Percentiles rank a stretch among this genome's conserved stretches.
Evolutionary conservation across 768 basidiomycete species (phyloP).

Genomic region (Cystobasidium onofrii): DNA sequence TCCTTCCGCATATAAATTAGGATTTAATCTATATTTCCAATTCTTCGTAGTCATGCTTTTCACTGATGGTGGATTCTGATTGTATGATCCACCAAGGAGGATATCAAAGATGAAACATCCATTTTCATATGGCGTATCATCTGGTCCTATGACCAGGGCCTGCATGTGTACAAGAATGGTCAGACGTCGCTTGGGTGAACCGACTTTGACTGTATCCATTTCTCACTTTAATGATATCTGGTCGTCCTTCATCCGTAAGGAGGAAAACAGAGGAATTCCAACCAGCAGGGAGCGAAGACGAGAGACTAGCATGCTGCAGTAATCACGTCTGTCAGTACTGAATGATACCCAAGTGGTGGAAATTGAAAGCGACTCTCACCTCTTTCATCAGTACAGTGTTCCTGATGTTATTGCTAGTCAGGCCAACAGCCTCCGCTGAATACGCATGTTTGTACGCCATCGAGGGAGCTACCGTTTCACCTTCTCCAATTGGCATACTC

Average conservation of each 20-base stretch:
- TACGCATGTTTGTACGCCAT: conserved; percentile 76
- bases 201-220: neutral
- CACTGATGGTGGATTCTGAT: conserved; percentile 69
- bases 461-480: conserved; percentile 45
- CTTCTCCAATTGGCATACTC: conserved; percentile 53
- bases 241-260: conserved; percentile 81
- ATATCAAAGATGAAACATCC: conserved; percentile 88
- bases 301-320: conserved; percentile 73
- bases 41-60: conserved; percentile 74
- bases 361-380: conserved; percentile 49
- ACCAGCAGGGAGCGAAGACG: conserved; percentile 84
- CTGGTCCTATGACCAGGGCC: conserved; percentile 63
- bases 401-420: conserved; percentile 78
- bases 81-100: conserved; percentile 81
- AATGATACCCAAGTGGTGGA: neutral
- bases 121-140: conserved; percentile 85
- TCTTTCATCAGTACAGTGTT: conserved; percentile 93
- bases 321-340: neutral
- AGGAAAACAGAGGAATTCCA: conserved; percentile 93
- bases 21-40: conserved; percentile 83
- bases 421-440: conserved; percentile 73
- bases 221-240: conserved; percentile 79
- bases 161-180: neutral
- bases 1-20: conserved; percentile 90
- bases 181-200: neutral